Evolutionary conservation across 1,284 basidiomycete species (phyloP), one percentile per base, ranked within the genome.

Genomic region (Volvariella volvacea): DNA sequence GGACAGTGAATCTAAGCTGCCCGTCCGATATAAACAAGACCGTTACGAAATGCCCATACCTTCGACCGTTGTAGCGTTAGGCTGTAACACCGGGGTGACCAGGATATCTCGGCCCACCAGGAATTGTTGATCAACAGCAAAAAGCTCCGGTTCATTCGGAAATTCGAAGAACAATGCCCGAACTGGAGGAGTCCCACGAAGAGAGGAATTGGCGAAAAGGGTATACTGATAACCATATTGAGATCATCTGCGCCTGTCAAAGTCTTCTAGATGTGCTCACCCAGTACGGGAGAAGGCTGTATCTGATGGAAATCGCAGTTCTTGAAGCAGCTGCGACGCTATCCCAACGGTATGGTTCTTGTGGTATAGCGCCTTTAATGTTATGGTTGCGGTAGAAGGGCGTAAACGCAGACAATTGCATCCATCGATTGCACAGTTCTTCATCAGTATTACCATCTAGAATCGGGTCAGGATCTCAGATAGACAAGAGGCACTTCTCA

Each of bases 361-460:
- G 85, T 8, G 76, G 64, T 21, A 84, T 68, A 4, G 80, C 79
- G 17, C 74, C 75, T 42, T 64, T 65, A 31, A 66, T 60, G 49
- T 88, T 87, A 55, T 87, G 84, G 53, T 86, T 85, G 30, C 82
- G 67, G 53, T 76, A 85, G 62, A 86, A 85, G 2, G 83, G 83
- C n/a, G 73, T 70, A 56, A 88, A 86, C 0, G 87, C 86, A 1
- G 81, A 71, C 9, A 90, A 69, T 55, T 82, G 77, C 81, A 86
- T 87, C 88, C 88, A 91, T 17, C 88, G 74, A 48, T 81, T 83
- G 60, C 86, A 88, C 6, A 92, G 71, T 57, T 88, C 84, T 59
- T 92, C 89, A 53, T 87, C 77, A 0, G 82, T 80, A 60, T 91
- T 88, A 0, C 69, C 75, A 49, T 72, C 78, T 78, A 39, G 34